Percentiles rank a stretch among this genome's conserved stretches.
phyloP scores from a whole-genome alignment of 2,329 filamentous ascomycete species.

The Talaromyces sp. region DNA sequence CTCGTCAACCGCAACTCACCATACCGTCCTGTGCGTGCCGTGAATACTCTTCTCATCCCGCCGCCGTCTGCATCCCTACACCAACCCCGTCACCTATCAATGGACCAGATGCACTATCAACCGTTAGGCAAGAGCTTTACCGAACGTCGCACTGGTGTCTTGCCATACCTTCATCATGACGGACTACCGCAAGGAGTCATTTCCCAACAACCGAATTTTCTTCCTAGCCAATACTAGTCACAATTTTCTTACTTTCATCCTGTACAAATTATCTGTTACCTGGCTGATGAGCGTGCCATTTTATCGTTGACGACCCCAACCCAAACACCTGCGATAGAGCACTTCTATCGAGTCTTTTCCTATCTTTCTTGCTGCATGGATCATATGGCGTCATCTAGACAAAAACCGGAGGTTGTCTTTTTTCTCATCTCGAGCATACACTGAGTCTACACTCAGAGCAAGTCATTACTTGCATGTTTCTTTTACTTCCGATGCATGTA shows the following conservation, averaged over 20 bases:
- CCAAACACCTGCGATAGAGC: neutral
- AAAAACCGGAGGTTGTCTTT: slow-evolving; percentile 4
- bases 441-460: neutral
- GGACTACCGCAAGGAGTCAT: slow-evolving; percentile 35
- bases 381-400: slow-evolving; percentile 13
- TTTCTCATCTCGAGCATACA: neutral
- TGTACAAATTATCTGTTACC: slow-evolving; percentile 13
- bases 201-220: slow-evolving; percentile 29
- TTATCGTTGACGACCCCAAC: neutral
- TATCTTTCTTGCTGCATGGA: slow-evolving; percentile 3
- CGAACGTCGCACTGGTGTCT: slow-evolving; percentile 63
- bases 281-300: slow-evolving; percentile 8
- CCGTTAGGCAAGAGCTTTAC: slow-evolving; percentile 68
- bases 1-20: slow-evolving; percentile 79
- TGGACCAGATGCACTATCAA: slow-evolving; percentile 79
- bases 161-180: slow-evolving; percentile 56
- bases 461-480: slow-evolving; percentile 1
- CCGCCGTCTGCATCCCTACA: slow-evolving; percentile 77
- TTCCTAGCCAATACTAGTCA: slow-evolving; percentile 29
- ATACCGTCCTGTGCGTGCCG: slow-evolving; percentile 83
- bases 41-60: slow-evolving; percentile 87
- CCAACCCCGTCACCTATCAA: slow-evolving; percentile 62
- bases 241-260: neutral
- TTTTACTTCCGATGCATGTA: neutral
- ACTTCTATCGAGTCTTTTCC: neutral